Evolutionary conservation across 768 basidiomycete genomes (phyloP).

Genomic region (Solioccasus polychromus): DNA sequence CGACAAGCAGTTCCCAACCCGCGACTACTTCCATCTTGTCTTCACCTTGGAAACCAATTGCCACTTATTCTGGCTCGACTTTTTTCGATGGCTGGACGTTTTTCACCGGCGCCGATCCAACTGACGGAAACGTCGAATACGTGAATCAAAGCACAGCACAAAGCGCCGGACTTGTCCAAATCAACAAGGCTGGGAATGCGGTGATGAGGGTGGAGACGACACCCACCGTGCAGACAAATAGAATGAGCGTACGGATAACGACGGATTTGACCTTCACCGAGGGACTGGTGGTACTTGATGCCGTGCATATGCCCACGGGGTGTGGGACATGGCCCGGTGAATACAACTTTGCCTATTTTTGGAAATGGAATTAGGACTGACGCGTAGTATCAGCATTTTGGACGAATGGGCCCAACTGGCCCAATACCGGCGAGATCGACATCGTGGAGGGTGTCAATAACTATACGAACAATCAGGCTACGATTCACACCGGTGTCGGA

Average conservation of each 20-base stretch:
- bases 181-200: conserved; percentile 72
- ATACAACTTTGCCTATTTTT: conserved; percentile 2
- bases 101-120: conserved; percentile 68
- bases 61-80: conserved; percentile 57
- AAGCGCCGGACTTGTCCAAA: conserved; percentile 55
- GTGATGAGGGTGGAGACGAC: conserved; percentile 91
- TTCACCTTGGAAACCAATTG: conserved; percentile 58
- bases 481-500: conserved; percentile 73
- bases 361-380: not conserved
- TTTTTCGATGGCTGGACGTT: conserved; percentile 89
- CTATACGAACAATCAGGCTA: conserved; percentile 79
- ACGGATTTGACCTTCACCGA: conserved; percentile 58
- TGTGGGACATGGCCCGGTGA: conserved; percentile 81
- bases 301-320: conserved; percentile 86
- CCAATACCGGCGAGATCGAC: conserved; percentile 69
- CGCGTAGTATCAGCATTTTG: conserved; percentile 38
- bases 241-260: conserved; percentile 78
- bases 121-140: conserved; percentile 68
- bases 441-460: conserved; percentile 82
- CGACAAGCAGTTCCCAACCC: conserved; percentile 18
- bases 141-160: conserved; percentile 59
- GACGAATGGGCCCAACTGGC: conserved; percentile 48
- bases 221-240: conserved; percentile 57
- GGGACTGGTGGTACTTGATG: conserved; percentile 76
- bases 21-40: conserved; percentile 27